A percentile compares a stretch with the other conserved stretches of the same genome.
Evolutionary conservation across 1,284 basidiomycete species (phyloP).

Genomic region (Cystobasidium sp.): DNA sequence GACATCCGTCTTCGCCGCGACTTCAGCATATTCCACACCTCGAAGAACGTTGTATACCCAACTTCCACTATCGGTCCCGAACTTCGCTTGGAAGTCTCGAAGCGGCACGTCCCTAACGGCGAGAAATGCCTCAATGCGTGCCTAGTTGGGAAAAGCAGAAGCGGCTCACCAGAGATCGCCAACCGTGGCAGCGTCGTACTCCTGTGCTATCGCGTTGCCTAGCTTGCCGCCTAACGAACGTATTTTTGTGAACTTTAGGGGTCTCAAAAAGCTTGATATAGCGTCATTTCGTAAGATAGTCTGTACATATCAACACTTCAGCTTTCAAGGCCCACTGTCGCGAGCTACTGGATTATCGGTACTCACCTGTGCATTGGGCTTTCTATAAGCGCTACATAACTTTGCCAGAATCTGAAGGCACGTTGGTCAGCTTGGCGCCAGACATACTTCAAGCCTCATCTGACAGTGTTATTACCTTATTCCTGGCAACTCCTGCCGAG

Average conservation of each 20-base stretch:
- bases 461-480: conserved; percentile 70
- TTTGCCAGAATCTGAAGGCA: conserved; percentile 58
- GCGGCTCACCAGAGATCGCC: conserved; percentile 76
- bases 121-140: neutral
- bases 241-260: conserved; percentile 91
- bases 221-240: conserved; percentile 94
- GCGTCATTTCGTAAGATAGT: conserved; percentile 80
- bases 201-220: conserved; percentile 80
- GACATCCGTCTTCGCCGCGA: conserved; percentile 79
- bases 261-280: conserved; percentile 77
- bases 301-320: conserved; percentile 58
- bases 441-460: neutral
- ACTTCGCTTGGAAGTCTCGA: conserved; percentile 81
- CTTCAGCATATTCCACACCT: conserved; percentile 90
- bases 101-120: conserved; percentile 57
- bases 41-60: conserved; percentile 84
- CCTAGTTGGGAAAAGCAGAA: neutral
- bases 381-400: conserved; percentile 86
- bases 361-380: conserved; percentile 77
- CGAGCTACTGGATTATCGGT: neutral
- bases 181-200: conserved; percentile 86
- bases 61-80: conserved; percentile 74
- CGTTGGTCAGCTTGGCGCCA: conserved; percentile 7
- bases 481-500: conserved; percentile 91
- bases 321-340: conserved; percentile 48